These are phyloP conservation scores for slime mould (Dictyostelium discoideum) DNA, from an alignment of 78 protist species.

Conservation along the genomic window dicty_2.7 NC_007090.3:163001-163500, in stretches of 20 bases:
- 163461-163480: background rate
- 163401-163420: background rate
- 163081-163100: slow-evolving; percentile 47
- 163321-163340: background rate
- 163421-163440: background rate
- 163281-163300: background rate
- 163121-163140: background rate
- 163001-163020: background rate
- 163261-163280: background rate
- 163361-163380: background rate
- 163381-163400: background rate
- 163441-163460: background rate
- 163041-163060: background rate
- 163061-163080: slow-evolving; percentile 13
- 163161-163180: too few relatives aligned
- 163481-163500: background rate
- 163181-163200: background rate
- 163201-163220: background rate
- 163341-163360: background rate
- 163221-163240: too few relatives aligned
- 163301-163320: background rate
- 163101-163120: background rate
- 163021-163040: background rate
- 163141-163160: too few relatives aligned
- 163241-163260: too few relatives aligned